These are phyloP conservation scores for Talinum fruticosum DNA, from an alignment of 148 eudicot genomes.

Conservation along the genomic window DNA sequence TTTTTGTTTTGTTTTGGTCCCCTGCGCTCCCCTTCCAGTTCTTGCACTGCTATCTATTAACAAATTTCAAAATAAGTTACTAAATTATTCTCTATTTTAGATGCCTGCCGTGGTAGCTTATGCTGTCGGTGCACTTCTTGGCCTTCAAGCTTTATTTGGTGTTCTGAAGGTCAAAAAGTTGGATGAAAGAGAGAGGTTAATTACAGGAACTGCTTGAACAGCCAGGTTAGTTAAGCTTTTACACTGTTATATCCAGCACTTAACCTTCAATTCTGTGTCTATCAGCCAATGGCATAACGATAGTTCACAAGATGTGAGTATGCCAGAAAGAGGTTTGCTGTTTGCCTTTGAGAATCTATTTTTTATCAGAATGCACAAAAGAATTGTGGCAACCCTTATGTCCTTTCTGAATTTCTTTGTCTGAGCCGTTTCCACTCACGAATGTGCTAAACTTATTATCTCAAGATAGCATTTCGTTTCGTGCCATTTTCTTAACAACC, in stretches of 20 bases:
- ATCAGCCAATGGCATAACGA: neutral
- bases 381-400: neutral
- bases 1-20: neutral
- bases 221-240: conserved; percentile 31
- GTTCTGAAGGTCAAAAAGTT: conserved; percentile 73
- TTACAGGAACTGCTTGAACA: conserved; percentile 88
- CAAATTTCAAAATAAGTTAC: neutral
- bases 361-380: neutral
- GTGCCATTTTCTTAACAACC: no score
- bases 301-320: neutral
- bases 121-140: conserved; percentile 58
- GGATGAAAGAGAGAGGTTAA: conserved; percentile 77
- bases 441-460: no score
- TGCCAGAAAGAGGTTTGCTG: neutral
- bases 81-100: conserved; percentile 32
- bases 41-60: neutral
- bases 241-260: neutral
- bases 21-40: neutral
- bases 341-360: neutral
- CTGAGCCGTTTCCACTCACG: no score
- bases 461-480: no score
- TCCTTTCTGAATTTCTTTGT: neutral
- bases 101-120: conserved; percentile 73
- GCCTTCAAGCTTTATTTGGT: conserved; percentile 84
- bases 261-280: neutral